Percentiles rank a stretch among this genome's conserved stretches.
These are phyloP conservation scores for Umbelopsis vinacea DNA, from an alignment of 192 early-diverging fungal genomes.

Conservation along the genomic window DNA sequence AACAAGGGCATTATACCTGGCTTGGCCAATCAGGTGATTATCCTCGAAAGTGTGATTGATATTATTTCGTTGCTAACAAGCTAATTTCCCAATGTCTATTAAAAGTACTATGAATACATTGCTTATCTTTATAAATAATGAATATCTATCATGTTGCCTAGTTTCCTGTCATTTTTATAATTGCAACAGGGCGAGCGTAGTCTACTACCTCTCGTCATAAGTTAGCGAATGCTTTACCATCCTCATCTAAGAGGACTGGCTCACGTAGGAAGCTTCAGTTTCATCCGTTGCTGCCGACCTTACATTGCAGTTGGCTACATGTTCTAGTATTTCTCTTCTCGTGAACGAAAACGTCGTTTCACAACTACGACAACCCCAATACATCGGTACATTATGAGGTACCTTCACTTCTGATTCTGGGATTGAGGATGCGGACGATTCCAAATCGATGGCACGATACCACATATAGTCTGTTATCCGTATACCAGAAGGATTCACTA, in stretches of 20 bases:
- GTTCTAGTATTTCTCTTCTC: slow-evolving; percentile 29
- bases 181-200: too few relatives aligned
- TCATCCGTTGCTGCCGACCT: neutral
- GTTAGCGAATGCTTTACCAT: too few relatives aligned
- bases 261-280: neutral
- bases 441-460: slow-evolving; percentile 28
- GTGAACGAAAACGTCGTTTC: slow-evolving; percentile 29
- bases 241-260: neutral
- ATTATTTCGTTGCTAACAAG: too few relatives aligned
- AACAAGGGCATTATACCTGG: too few relatives aligned
- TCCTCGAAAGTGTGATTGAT: too few relatives aligned
- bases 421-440: slow-evolving; percentile 31
- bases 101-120: too few relatives aligned
- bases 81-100: too few relatives aligned
- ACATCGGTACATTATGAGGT: slow-evolving; percentile 11
- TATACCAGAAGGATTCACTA: slow-evolving; percentile 35
- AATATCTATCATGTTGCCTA: too few relatives aligned
- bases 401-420: slow-evolving; percentile 8
- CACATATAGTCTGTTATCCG: slow-evolving; percentile 33
- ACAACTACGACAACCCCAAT: slow-evolving; percentile 38
- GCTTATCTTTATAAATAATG: too few relatives aligned
- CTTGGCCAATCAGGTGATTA: too few relatives aligned
- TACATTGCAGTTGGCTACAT: slow-evolving; percentile 23
- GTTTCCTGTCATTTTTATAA: too few relatives aligned
- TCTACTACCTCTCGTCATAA: too few relatives aligned